A percentile compares a stretch with the other conserved stretches of the same genome.
Evolutionary conservation across 495 filamentous ascomycete species (phyloP).

Genomic region (Podospora anserina): DNA sequence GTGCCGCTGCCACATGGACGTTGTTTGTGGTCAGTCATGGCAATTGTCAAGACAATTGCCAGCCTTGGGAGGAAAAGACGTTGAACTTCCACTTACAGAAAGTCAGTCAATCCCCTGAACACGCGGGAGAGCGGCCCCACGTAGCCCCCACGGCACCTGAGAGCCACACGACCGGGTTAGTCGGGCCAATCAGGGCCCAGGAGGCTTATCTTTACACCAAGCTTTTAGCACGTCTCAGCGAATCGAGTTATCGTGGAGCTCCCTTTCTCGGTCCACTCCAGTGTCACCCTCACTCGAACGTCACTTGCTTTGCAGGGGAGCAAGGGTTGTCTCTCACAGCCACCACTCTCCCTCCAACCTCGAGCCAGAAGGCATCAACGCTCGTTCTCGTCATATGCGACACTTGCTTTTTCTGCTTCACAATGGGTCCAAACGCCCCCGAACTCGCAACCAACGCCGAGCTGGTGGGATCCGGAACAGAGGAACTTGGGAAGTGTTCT

Average conservation of each 20-base stretch:
- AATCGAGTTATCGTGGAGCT: constrained; percentile 9
- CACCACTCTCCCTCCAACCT: background rate
- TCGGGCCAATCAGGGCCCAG: background rate
- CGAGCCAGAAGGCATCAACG: background rate
- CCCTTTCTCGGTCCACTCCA: background rate
- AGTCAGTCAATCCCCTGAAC: background rate
- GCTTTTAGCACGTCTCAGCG: constrained; percentile 13
- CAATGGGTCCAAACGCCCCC: background rate
- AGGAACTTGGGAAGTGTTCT: background rate
- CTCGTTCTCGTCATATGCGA: background rate
- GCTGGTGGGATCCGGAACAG: background rate
- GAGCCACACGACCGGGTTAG: constrained; percentile 5
- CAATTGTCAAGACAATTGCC: background rate
- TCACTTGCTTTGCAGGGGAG: background rate
- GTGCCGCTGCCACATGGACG: background rate
- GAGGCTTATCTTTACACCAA: constrained; percentile 14
- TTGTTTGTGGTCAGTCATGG: background rate
- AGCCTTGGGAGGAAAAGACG: background rate
- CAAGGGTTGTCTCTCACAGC: no score
- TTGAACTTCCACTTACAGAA: background rate
- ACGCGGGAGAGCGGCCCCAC: constrained; percentile 4
- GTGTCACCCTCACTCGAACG: background rate
- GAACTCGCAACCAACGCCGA: background rate
- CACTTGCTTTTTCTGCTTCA: background rate
- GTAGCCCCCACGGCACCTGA: constrained; percentile 5